phyloP scores from a whole-genome alignment of 2,329 filamentous ascomycete species.

The Fusarium pseudoanthophilum region DNA sequence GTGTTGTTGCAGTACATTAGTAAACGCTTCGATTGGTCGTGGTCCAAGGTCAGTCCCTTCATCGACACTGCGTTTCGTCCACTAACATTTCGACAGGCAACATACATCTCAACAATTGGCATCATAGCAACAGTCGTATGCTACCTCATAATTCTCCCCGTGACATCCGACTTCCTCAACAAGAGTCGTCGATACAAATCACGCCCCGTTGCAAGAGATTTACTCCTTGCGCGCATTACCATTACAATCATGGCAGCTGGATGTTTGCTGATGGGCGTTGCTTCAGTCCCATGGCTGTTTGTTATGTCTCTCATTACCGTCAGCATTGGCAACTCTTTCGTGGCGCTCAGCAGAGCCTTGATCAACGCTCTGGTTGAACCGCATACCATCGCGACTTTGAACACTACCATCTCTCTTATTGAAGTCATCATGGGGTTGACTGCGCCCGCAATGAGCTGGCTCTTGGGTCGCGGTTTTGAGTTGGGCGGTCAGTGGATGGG shows the following conservation, averaged over 20 bases:
- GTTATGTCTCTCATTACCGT: slow-evolving; percentile 56
- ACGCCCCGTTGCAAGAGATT: slow-evolving; percentile 52
- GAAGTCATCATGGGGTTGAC: slow-evolving; percentile 61
- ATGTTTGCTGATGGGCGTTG: slow-evolving; percentile 52
- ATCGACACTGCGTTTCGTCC: accelerated
- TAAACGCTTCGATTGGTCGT: slow-evolving; percentile 61
- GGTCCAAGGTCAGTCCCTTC: slow-evolving; percentile 51
- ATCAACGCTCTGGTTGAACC: slow-evolving; percentile 65
- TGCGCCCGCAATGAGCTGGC: slow-evolving; percentile 58
- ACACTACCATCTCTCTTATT: slow-evolving; percentile 61
- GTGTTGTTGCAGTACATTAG: slow-evolving; percentile 64
- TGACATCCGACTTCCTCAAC: slow-evolving; percentile 47
- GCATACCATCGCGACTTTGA: slow-evolving; percentile 64
- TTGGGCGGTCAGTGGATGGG: slow-evolving; percentile 61
- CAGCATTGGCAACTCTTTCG: slow-evolving; percentile 58
- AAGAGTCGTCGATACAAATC: slow-evolving; percentile 42
- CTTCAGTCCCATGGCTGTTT: slow-evolving; percentile 50
- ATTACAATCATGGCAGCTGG: slow-evolving; percentile 48
- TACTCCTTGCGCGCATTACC: slow-evolving; percentile 53
- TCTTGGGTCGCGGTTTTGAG: slow-evolving; percentile 58
- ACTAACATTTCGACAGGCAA: slow-evolving; percentile 46
- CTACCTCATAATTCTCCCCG: slow-evolving; percentile 53
- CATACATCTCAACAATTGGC: slow-evolving; percentile 54
- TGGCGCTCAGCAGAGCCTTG: slow-evolving; percentile 58
- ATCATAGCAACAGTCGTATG: slow-evolving; percentile 52